These are phyloP conservation scores for Chaetomium fimeti DNA, from an alignment of 495 filamentous ascomycete species.

Conservation along the genomic window DNA sequence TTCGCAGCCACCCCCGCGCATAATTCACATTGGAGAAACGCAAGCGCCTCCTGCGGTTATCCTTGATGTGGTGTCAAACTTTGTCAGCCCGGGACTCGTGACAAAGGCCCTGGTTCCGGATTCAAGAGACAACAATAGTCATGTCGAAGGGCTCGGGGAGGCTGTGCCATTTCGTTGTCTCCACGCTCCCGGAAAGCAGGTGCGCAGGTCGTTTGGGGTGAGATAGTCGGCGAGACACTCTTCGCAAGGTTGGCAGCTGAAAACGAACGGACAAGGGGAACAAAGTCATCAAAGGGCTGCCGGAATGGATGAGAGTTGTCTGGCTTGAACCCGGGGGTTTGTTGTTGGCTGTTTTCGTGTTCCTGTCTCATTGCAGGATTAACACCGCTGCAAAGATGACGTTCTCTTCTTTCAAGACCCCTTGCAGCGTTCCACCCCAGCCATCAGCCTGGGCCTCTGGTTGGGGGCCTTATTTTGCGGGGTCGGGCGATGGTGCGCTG, in stretches of 20 bases:
- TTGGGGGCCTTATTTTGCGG: background rate
- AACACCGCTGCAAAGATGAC: slow-evolving; percentile 8
- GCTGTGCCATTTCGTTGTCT: no score
- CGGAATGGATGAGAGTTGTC: no score
- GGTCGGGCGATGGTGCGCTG: background rate
- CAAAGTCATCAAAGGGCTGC: no score
- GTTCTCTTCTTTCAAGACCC: background rate
- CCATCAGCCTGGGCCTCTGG: background rate
- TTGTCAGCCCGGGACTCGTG: background rate
- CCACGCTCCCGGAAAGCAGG: no score
- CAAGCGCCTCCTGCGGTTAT: background rate
- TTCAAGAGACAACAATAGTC: no score
- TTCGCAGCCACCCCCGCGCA: background rate
- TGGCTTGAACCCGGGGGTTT: background rate
- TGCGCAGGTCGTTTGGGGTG: no score
- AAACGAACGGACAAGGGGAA: no score
- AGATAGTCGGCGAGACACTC: no score
- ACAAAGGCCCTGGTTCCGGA: no score
- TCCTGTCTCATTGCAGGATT: background rate
- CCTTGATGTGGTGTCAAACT: background rate
- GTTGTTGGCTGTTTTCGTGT: background rate
- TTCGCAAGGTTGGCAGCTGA: no score
- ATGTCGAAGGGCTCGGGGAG: no score
- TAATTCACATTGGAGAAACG: background rate
- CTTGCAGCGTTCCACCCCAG: slow-evolving; percentile 7